Conservation (phyloP, 78 protist species). For the Paulinella micropora region DNA sequence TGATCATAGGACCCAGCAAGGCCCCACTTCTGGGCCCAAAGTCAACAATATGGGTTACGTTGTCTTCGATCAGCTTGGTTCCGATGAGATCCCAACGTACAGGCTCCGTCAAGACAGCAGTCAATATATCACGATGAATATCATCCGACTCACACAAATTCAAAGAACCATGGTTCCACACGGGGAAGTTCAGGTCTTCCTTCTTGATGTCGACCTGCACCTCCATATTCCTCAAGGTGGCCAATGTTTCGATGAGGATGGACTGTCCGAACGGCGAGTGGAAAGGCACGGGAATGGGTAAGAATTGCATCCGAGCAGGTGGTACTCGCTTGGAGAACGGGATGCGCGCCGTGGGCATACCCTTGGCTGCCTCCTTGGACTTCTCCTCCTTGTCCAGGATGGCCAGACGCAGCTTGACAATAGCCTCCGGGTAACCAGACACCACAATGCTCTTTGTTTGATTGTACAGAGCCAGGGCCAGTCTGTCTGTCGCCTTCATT, state of each 20-base stretch:
- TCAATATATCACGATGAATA: not conserved
- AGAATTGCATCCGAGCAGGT: conserved; percentile 5
- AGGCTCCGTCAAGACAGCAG: not conserved
- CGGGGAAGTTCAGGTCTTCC: too few species aligned
- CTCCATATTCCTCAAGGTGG: not conserved
- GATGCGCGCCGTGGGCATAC: conserved; percentile 23
- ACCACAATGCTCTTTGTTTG: too few species aligned
- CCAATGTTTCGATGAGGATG: not conserved
- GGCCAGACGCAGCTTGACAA: too few species aligned
- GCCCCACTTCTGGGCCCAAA: too few species aligned
- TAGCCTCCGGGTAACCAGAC: too few species aligned
- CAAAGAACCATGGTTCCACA: not conserved
- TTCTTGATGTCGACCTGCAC: not conserved
- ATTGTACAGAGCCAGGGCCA: too few species aligned
- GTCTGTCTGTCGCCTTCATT: too few species aligned
- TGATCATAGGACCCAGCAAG: too few species aligned
- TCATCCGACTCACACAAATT: not conserved
- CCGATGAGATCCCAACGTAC: not conserved
- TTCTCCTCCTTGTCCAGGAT: too few species aligned
- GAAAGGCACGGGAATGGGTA: conserved; percentile 38
- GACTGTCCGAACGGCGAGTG: conserved; percentile 18
- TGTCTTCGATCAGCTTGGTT: too few species aligned
- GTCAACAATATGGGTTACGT: too few species aligned
- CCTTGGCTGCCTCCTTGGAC: not conserved
- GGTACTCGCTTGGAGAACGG: conserved; percentile 39